These are phyloP conservation scores for Hysterangium stoloniferum DNA, from an alignment of 768 basidiomycete genomes.

Conservation along the genomic window DNA sequence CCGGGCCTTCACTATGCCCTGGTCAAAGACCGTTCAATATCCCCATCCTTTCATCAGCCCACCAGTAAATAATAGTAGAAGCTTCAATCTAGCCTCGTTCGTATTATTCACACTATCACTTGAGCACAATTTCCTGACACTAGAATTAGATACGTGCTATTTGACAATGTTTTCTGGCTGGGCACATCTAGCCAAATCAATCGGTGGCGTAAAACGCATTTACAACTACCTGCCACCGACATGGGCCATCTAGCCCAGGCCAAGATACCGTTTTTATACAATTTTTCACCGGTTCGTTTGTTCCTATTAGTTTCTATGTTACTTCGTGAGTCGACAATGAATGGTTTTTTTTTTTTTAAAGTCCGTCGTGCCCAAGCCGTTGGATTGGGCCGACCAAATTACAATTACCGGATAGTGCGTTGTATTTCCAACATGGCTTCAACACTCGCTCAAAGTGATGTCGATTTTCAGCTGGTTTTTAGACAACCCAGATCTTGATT, in stretches of 20 bases:
- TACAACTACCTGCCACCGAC: conserved; percentile 44
- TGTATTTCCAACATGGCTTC: not conserved
- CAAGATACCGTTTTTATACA: conserved; percentile 59
- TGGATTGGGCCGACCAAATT: conserved; percentile 59
- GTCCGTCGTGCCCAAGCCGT: conserved; percentile 60
- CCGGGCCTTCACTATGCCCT: conserved; percentile 56
- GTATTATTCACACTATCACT: conserved; percentile 16
- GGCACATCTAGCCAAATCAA: conserved; percentile 62
- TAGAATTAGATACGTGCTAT: conserved; percentile 43
- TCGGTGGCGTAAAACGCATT: conserved; percentile 47
- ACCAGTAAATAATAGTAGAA: conserved; percentile 50
- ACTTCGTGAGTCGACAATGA: not conserved
- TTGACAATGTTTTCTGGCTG: conserved; percentile 59
- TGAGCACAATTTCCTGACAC: not conserved
- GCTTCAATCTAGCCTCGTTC: conserved; percentile 51
- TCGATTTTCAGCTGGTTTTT: conserved; percentile 48
- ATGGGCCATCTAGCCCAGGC: conserved; percentile 52
- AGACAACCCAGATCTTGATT: conserved; percentile 51
- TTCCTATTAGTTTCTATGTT: not conserved
- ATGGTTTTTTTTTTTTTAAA: conserved; percentile 14
- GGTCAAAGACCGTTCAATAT: conserved; percentile 52
- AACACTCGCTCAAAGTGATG: conserved; percentile 2
- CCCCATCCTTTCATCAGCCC: conserved; percentile 59
- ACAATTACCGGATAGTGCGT: conserved; percentile 50
- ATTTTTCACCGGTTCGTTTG: conserved; percentile 49